A percentile compares a stretch with the other conserved stretches of the same genome.
phyloP scores from a whole-genome alignment of 1,139 yeast genomes.

The Blastobotrys elegans region DNA sequence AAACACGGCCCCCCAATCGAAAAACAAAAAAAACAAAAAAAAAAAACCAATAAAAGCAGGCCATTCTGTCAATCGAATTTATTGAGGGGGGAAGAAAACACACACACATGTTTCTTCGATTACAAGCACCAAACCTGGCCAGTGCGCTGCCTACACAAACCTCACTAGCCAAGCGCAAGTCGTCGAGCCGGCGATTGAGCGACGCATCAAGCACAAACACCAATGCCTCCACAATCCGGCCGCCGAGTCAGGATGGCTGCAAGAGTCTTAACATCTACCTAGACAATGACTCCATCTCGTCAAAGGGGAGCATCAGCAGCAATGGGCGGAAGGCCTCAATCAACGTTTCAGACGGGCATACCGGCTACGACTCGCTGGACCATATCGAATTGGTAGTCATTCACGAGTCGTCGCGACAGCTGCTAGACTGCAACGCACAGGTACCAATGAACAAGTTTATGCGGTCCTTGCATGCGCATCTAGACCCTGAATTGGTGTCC shows the following conservation, averaged over 20 bases:
- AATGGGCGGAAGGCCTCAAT: not conserved
- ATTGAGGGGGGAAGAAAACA: too few species aligned
- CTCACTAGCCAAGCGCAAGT: not conserved
- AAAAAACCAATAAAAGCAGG: too few species aligned
- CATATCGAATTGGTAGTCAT: slow-evolving; percentile 1
- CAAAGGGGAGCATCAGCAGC: not conserved
- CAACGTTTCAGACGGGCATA: not conserved
- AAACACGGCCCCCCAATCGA: too few species aligned
- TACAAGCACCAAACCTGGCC: slow-evolving; percentile 12
- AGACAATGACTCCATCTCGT: slow-evolving; percentile 1
- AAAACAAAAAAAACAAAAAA: too few species aligned
- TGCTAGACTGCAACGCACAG: slow-evolving; percentile 8
- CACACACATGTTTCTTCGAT: slow-evolving; percentile 9
- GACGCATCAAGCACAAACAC: slow-evolving; percentile 4
- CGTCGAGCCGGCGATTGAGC: not conserved
- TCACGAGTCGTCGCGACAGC: not conserved
- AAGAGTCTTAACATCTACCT: slow-evolving; percentile 1
- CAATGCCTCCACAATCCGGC: slow-evolving; percentile 5
- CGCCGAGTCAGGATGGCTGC: not conserved
- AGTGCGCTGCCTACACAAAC: slow-evolving; percentile 1
- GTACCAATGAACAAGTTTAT: slow-evolving; percentile 10
- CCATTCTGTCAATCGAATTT: too few species aligned
- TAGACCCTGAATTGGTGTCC: not conserved
- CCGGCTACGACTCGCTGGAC: slow-evolving; percentile 3
- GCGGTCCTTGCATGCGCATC: not conserved